Evolutionary conservation across 306 rosid species (phyloP).

Genomic region (Inga leiocalycina): DNA sequence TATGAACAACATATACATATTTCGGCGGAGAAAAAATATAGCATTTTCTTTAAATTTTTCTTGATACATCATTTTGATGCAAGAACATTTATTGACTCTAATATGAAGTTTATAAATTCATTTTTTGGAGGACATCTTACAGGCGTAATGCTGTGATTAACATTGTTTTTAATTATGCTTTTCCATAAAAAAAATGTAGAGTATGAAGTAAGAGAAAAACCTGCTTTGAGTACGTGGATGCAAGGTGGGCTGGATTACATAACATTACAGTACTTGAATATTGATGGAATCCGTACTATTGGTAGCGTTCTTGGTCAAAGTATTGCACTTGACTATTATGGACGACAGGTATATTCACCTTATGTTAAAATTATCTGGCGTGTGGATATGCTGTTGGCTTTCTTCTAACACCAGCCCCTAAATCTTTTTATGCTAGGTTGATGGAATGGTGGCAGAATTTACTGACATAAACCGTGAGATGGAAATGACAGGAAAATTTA

Average conservation of each 20-base stretch:
- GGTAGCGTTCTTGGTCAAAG: constrained; percentile 99
- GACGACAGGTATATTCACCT: constrained; percentile 76
- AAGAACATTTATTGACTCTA: constrained; percentile 12
- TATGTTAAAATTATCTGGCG: constrained; percentile 27
- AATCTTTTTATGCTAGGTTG: constrained; percentile 62
- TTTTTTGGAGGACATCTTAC: constrained; percentile 4
- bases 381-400: constrained; percentile 21
- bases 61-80: constrained; percentile 17
- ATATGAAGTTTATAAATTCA: background rate
- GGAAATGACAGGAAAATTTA: constrained; percentile 93
- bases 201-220: constrained; percentile 91
- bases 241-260: constrained; percentile 96
- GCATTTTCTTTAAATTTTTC: background rate
- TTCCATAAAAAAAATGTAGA: constrained; percentile 45
- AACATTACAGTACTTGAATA: constrained; percentile 86
- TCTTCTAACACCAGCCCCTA: constrained; percentile 10
- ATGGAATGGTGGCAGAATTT: constrained; percentile 98
- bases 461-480: constrained; percentile 97
- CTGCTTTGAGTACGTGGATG: constrained; percentile 87
- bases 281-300: constrained; percentile 92
- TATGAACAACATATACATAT: background rate
- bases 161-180: constrained; percentile 24
- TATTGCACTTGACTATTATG: constrained; percentile 97
- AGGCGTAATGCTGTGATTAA: constrained; percentile 7
- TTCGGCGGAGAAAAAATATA: background rate